A percentile compares a stretch with the other conserved stretches of the same genome.
Evolutionary conservation across 1,284 basidiomycete genomes (phyloP).

Genomic region (Cutaneotrichosporon cyanovorans): DNA sequence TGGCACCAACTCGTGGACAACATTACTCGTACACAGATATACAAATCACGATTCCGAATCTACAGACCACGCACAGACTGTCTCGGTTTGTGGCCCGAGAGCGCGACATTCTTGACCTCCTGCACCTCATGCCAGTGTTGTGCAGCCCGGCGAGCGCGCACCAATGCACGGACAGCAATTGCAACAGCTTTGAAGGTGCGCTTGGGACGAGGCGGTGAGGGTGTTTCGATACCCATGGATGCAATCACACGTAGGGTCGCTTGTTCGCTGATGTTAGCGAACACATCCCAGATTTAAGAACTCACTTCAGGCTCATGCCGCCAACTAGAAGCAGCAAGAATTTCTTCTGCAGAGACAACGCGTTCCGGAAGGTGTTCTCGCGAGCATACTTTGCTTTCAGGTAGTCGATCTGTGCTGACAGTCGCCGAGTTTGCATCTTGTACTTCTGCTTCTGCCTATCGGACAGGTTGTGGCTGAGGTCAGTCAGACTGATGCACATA

Average conservation of each 20-base stretch:
- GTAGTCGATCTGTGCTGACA: constrained; percentile 63
- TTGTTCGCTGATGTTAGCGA: constrained; percentile 56
- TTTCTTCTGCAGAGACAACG: constrained; percentile 76
- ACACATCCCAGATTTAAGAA: neutral
- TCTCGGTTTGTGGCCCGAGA: too few relatives aligned
- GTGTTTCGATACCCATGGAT: constrained; percentile 60
- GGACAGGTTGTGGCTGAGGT: neutral
- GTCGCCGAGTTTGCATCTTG: constrained; percentile 31
- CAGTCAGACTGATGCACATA: neutral
- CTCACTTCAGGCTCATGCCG: constrained; percentile 65
- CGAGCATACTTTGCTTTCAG: constrained; percentile 84
- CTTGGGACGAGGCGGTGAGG: constrained; percentile 41
- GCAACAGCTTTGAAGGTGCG: constrained; percentile 57
- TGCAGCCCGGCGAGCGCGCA: constrained; percentile 45
- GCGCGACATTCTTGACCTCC: too few relatives aligned
- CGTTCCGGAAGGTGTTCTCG: constrained; percentile 71
- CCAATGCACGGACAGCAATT: constrained; percentile 58
- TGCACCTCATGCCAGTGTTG: constrained; percentile 1
- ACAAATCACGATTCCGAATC: neutral
- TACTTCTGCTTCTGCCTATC: constrained; percentile 25
- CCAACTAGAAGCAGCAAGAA: constrained; percentile 52
- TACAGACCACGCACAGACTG: neutral
- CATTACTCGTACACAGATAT: too few relatives aligned
- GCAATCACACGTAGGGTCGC: constrained; percentile 71
- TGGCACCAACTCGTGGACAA: too few relatives aligned